These are phyloP conservation scores for Zangia roseola DNA, from an alignment of 768 basidiomycete genomes.

Conservation along the genomic window DNA sequence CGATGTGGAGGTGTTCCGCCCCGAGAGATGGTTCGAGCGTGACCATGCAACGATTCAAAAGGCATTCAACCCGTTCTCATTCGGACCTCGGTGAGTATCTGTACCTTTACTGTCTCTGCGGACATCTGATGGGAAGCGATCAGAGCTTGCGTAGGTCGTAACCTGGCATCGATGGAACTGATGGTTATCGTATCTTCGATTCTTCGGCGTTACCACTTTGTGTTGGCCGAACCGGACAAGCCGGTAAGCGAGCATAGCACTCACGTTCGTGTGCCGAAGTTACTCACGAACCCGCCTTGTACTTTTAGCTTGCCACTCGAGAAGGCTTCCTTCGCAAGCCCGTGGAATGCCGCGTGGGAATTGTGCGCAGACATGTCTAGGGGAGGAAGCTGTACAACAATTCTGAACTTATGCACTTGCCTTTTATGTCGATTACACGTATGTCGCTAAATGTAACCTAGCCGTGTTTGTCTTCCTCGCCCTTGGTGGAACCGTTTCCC, in stretches of 20 bases:
- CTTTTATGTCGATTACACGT: background rate
- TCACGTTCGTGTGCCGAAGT: background rate
- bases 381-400: background rate
- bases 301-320: slow-evolving; percentile 58
- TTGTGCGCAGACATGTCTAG: slow-evolving; percentile 55
- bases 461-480: background rate
- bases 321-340: slow-evolving; percentile 93
- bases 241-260: slow-evolving; percentile 44
- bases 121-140: slow-evolving; percentile 6
- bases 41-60: slow-evolving; percentile 60
- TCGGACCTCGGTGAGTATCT: slow-evolving; percentile 63
- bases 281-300: slow-evolving; percentile 5
- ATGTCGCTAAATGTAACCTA: background rate
- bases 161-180: slow-evolving; percentile 77
- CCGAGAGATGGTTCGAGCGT: slow-evolving; percentile 83
- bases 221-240: slow-evolving; percentile 58
- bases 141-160: slow-evolving; percentile 83
- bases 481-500: background rate
- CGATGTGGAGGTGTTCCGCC: slow-evolving; percentile 70
- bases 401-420: background rate
- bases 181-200: slow-evolving; percentile 81
- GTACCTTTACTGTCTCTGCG: background rate
- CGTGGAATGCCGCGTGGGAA: slow-evolving; percentile 65
- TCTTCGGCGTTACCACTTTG: slow-evolving; percentile 71
- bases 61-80: slow-evolving; percentile 84